These are phyloP conservation scores for Haemoproteus tartakovskyi DNA, from an alignment of 169 alveolate genomes.

Conservation along the genomic window DNA sequence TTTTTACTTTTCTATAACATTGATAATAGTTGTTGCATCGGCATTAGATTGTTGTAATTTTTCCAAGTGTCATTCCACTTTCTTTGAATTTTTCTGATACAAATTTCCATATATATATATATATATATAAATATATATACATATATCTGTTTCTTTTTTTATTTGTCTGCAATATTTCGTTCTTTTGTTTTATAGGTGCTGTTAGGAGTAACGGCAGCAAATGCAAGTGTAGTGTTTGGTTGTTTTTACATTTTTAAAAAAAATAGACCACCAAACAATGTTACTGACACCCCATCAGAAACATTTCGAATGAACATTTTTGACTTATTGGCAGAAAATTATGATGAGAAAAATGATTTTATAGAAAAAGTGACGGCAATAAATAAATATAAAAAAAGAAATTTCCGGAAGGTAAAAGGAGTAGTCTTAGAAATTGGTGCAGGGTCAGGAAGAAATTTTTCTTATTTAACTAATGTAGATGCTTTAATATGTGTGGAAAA, in stretches of 20 bases:
- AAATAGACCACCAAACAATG: conserved; percentile 50
- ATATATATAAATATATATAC: neutral
- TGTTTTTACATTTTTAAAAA: conserved; percentile 47
- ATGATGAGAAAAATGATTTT: conserved; percentile 63
- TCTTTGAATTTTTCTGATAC: no score
- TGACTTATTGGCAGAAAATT: conserved; percentile 55
- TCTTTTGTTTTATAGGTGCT: conserved; percentile 8
- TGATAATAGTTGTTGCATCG: no score
- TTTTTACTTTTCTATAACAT: no score
- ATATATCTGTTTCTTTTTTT: neutral
- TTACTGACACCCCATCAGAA: conserved; percentile 26
- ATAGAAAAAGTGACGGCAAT: conserved; percentile 55
- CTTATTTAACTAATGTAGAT: conserved; percentile 67
- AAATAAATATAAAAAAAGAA: conserved; percentile 45
- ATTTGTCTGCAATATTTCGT: neutral
- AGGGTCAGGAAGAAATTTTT: conserved; percentile 74
- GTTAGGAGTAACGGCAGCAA: conserved; percentile 63
- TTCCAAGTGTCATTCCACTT: no score
- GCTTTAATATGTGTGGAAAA: conserved; percentile 75
- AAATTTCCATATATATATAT: conserved; percentile 1
- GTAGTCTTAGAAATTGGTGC: conserved; percentile 78
- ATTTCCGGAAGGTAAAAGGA: conserved; percentile 72
- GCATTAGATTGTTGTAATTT: no score
- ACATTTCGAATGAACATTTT: conserved; percentile 33
- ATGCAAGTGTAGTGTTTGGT: conserved; percentile 23